These are phyloP conservation scores for Hypoxylon trugodes DNA, from an alignment of 495 filamentous ascomycete genomes.

Conservation along the genomic window DNA sequence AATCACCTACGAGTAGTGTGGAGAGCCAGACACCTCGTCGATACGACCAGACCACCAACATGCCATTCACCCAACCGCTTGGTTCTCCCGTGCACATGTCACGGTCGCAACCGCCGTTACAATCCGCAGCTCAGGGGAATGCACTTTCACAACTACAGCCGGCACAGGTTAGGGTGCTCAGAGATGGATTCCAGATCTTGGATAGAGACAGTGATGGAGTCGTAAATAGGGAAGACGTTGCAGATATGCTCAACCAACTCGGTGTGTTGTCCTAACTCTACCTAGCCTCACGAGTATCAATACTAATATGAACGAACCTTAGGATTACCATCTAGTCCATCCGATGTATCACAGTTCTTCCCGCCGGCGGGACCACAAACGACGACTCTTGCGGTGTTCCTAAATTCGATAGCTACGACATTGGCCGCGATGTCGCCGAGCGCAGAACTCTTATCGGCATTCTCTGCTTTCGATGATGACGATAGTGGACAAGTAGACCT, in stretches of 20 bases:
- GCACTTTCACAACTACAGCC: slow-evolving; percentile 70
- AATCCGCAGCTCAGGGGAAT: slow-evolving; percentile 52
- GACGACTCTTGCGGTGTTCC: slow-evolving; percentile 83
- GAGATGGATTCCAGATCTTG: slow-evolving; percentile 87
- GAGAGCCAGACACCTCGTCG: slow-evolving; percentile 55
- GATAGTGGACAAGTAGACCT: slow-evolving; percentile 93
- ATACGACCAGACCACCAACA: slow-evolving; percentile 42
- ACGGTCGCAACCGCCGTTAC: slow-evolving; percentile 36
- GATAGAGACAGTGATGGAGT: slow-evolving; percentile 81
- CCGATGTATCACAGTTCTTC: slow-evolving; percentile 77
- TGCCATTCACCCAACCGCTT: slow-evolving; percentile 53
- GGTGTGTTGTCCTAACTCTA: slow-evolving; percentile 52
- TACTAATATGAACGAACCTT: slow-evolving; percentile 6
- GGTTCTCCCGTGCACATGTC: slow-evolving; percentile 53
- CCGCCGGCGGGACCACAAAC: slow-evolving; percentile 70
- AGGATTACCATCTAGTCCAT: slow-evolving; percentile 61
- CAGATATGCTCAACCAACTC: slow-evolving; percentile 79
- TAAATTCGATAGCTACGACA: slow-evolving; percentile 76
- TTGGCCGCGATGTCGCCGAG: slow-evolving; percentile 76
- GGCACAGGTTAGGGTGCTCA: slow-evolving; percentile 74
- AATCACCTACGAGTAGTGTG: slow-evolving; percentile 39
- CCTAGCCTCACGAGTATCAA: neutral
- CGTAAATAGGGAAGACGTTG: slow-evolving; percentile 79
- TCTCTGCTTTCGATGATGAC: slow-evolving; percentile 94
- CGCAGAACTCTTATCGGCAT: slow-evolving; percentile 82